Evolutionary conservation across 345 rosid species (phyloP).

Genomic region (Pistacia vera): DNA sequence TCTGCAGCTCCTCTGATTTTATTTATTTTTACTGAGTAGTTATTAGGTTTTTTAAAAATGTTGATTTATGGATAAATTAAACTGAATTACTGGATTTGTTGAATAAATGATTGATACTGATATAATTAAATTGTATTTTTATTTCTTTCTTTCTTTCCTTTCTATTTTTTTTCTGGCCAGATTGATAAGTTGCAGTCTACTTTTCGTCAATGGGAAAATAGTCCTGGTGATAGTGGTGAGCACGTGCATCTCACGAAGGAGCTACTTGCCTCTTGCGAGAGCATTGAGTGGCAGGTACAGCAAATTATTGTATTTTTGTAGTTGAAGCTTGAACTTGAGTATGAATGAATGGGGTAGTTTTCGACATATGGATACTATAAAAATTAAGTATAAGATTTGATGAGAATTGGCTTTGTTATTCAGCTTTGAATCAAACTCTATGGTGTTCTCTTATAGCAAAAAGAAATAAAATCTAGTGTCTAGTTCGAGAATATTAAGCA

Average conservation of each 20-base stretch:
- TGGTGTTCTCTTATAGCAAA: not conserved
- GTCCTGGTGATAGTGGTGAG: slow-evolving; percentile 59
- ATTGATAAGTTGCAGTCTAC: slow-evolving; percentile 87
- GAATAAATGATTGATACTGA: not conserved
- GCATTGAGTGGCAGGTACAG: slow-evolving; percentile 97
- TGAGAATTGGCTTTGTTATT: not conserved
- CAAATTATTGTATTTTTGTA: not conserved
- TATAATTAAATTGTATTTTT: not conserved
- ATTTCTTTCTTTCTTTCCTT: slow-evolving; percentile 9
- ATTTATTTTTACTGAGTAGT: not conserved
- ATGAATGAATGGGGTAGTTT: not conserved
- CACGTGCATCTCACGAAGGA: slow-evolving; percentile 65
- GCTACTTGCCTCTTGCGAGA: slow-evolving; percentile 74
- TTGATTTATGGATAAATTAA: not conserved
- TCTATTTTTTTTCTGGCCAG: slow-evolving; percentile 39
- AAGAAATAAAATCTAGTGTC: too few relatives aligned
- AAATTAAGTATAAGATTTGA: too few relatives aligned
- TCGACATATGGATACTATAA: too few relatives aligned
- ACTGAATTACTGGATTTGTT: not conserved
- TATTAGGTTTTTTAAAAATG: not conserved
- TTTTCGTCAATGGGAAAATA: slow-evolving; percentile 88
- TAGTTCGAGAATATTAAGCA: not conserved
- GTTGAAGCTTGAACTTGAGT: not conserved
- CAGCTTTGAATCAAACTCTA: not conserved
- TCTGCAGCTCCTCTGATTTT: not conserved